These are phyloP conservation scores for Cucumis hystrix DNA, from an alignment of 306 rosid species.

Conservation along the genomic window DNA sequence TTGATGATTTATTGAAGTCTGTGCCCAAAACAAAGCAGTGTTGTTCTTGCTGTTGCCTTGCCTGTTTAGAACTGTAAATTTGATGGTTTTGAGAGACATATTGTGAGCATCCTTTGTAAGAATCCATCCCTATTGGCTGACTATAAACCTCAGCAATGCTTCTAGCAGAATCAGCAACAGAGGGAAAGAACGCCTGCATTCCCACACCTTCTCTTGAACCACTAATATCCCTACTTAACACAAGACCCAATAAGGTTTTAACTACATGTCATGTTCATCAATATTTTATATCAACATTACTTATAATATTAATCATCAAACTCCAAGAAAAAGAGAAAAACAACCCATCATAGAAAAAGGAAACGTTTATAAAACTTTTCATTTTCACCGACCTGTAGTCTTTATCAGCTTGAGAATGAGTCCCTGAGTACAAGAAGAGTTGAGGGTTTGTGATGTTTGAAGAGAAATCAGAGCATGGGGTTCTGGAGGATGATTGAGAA, in stretches of 20 bases:
- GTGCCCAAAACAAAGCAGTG: slow-evolving; percentile 86
- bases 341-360: background rate
- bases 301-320: background rate
- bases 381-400: slow-evolving; percentile 47
- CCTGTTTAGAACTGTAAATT: slow-evolving; percentile 7
- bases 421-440: slow-evolving; percentile 46
- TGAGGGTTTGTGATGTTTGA: slow-evolving; percentile 36
- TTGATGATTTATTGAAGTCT: slow-evolving; percentile 62
- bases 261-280: background rate
- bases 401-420: slow-evolving; percentile 34
- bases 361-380: background rate
- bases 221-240: slow-evolving; percentile 34
- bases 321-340: slow-evolving; percentile 3
- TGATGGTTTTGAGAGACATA: slow-evolving; percentile 35
- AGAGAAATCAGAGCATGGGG: slow-evolving; percentile 32
- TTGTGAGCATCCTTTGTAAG: slow-evolving; percentile 39
- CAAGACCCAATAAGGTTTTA: slow-evolving; percentile 1
- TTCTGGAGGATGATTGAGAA: slow-evolving; percentile 39
- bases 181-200: slow-evolving; percentile 78
- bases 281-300: background rate
- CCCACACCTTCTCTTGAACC: slow-evolving; percentile 63
- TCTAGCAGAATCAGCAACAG: slow-evolving; percentile 48
- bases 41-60: slow-evolving; percentile 29
- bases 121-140: slow-evolving; percentile 39
- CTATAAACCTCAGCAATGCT: slow-evolving; percentile 33